phyloP scores from a whole-genome alignment of 1,139 yeast species.

The Kluyveromyces sp. region DNA sequence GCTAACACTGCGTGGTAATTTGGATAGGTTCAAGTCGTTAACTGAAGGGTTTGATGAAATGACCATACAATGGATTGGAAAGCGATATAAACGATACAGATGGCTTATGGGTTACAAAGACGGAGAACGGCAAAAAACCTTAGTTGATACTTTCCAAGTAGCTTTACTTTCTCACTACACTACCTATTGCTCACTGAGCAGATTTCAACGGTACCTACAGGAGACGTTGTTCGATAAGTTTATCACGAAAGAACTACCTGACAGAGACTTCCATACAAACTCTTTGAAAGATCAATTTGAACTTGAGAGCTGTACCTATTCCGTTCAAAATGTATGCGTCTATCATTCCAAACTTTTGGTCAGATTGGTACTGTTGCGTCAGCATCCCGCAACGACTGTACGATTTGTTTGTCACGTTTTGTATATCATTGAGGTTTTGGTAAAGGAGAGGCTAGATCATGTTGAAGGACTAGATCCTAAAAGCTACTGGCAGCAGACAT shows the following conservation, averaged over 20 bases:
- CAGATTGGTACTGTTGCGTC: background rate
- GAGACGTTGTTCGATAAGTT: slow-evolving; percentile 8
- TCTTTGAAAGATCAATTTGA: background rate
- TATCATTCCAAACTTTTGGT: slow-evolving; percentile 3
- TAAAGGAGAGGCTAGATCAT: background rate
- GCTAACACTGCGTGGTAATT: slow-evolving; percentile 1
- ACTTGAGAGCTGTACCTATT: background rate
- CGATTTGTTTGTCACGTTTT: slow-evolving; percentile 2
- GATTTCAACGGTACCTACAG: slow-evolving; percentile 8
- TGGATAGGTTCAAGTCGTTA: slow-evolving; percentile 1
- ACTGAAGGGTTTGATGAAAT: slow-evolving; percentile 1
- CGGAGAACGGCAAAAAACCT: background rate
- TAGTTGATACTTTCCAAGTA: slow-evolving; percentile 16
- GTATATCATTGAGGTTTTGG: background rate
- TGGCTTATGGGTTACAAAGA: slow-evolving; percentile 5
- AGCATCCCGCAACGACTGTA: background rate
- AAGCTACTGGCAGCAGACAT: background rate
- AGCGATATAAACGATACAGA: slow-evolving; percentile 7
- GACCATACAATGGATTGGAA: slow-evolving; percentile 3
- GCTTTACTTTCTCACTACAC: slow-evolving; percentile 18
- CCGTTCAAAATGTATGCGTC: background rate
- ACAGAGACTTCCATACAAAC: background rate
- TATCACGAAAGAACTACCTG: background rate
- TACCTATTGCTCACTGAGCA: slow-evolving; percentile 5
- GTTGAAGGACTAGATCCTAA: background rate